A percentile compares a stretch with the other conserved stretches of the same genome.
Conservation (phyloP, 495 filamentous ascomycete species). For the Xylaria intraflava region DNA sequence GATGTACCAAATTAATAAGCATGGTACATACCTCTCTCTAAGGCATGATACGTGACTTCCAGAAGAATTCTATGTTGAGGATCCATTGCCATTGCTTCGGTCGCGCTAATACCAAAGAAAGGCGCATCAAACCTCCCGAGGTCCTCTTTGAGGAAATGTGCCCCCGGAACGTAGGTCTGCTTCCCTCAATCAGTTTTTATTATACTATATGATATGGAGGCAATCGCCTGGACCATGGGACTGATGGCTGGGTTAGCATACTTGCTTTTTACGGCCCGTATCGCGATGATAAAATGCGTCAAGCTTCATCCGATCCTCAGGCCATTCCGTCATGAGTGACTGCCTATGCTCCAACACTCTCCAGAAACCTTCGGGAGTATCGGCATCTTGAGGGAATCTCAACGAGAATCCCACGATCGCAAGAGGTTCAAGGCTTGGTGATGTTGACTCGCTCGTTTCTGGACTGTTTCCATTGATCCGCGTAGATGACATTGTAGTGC, state of each 20-base stretch:
- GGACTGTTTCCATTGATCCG: too few relatives aligned
- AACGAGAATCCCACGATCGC: constrained; percentile 17
- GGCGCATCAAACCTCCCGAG: constrained; percentile 32
- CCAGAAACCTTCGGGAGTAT: constrained; percentile 33
- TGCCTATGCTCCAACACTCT: neutral
- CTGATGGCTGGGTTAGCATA: neutral
- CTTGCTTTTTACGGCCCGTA: neutral
- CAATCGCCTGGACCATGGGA: neutral
- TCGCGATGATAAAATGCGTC: neutral
- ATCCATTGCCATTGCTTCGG: constrained; percentile 38
- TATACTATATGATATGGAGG: too few relatives aligned
- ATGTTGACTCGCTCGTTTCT: too few relatives aligned
- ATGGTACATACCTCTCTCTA: constrained; percentile 33
- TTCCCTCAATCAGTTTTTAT: neutral
- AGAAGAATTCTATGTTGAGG: constrained; percentile 30
- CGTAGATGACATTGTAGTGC: too few relatives aligned
- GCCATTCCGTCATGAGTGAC: constrained; percentile 1
- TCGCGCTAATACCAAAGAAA: constrained; percentile 48
- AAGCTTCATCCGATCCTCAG: neutral
- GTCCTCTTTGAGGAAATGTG: constrained; percentile 29
- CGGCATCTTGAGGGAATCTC: constrained; percentile 25
- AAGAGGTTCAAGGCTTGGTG: constrained; percentile 6
- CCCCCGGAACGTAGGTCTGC: neutral
- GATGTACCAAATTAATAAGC: too few relatives aligned
- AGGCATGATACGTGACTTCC: constrained; percentile 44